These are phyloP conservation scores for Hypoxylon sp. DNA, from an alignment of 2,329 filamentous ascomycete species.

Conservation along the genomic window DNA sequence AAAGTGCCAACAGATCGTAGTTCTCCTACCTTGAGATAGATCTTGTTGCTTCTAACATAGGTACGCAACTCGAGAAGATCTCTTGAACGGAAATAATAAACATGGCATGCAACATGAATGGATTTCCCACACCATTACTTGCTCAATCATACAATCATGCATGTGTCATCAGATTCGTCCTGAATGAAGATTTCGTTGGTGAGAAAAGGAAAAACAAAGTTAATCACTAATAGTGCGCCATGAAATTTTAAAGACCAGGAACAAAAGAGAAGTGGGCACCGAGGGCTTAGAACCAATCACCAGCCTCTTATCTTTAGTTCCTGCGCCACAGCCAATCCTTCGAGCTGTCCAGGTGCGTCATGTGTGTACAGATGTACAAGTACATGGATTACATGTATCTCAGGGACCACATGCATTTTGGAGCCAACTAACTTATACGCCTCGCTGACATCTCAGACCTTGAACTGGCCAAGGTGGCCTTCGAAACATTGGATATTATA, in stretches of 20 bases:
- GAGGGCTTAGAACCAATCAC: background rate
- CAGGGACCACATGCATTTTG: constrained; percentile 10
- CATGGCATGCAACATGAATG: background rate
- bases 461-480: constrained; percentile 34
- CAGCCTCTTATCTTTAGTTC: background rate
- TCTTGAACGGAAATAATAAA: constrained; percentile 6
- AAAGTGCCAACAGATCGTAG: constrained; percentile 75
- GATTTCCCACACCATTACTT: background rate
- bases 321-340: constrained; percentile 4
- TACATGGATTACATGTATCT: constrained; percentile 9
- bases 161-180: background rate
- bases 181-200: constrained; percentile 5
- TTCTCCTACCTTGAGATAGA: constrained; percentile 28
- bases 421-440: constrained; percentile 6
- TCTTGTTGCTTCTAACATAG: background rate
- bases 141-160: background rate
- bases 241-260: background rate
- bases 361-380: constrained; percentile 22
- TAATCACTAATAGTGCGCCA: background rate
- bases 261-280: background rate
- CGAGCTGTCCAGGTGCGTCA: constrained; percentile 10
- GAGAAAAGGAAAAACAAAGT: background rate
- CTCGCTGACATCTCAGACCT: background rate
- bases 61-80: constrained; percentile 6
- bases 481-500: background rate